Evolutionary conservation across 129 eudicot species (phyloP).

Genomic region (Daucus carota): DH1_v3.0 NC_030381.2:53981001-53981500

Average conservation of each 20-base stretch:
- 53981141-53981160: neutral
- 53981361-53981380: neutral
- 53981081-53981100: no score
- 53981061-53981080: no score
- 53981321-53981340: neutral
- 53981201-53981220: neutral
- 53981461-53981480: neutral
- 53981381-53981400: neutral
- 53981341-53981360: neutral
- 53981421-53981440: neutral
- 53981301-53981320: neutral
- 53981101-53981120: neutral
- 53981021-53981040: neutral
- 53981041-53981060: neutral
- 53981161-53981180: neutral
- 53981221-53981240: neutral
- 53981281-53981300: neutral
- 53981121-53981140: neutral
- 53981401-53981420: neutral
- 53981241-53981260: neutral
- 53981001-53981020: neutral
- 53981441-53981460: neutral
- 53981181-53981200: neutral
- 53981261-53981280: neutral
- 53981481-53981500: conserved; percentile 9